Percentiles rank a stretch among this genome's conserved stretches.
These are phyloP conservation scores for Penicillium herquei DNA, from an alignment of 495 filamentous ascomycete genomes.

Conservation along the genomic window DNA sequence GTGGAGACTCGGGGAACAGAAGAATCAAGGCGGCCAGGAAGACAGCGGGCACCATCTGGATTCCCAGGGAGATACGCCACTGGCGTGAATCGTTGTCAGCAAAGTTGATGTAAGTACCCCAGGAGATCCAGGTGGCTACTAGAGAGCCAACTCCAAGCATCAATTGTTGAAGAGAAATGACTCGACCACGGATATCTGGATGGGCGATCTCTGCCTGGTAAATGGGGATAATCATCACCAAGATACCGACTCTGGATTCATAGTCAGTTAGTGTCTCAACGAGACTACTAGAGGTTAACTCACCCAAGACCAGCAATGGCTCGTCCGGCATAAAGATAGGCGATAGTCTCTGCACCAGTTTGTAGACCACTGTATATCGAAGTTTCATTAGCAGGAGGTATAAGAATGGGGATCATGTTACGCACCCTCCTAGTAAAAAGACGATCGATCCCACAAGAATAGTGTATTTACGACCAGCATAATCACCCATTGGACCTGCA, in stretches of 20 bases:
- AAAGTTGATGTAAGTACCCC: conserved; percentile 36
- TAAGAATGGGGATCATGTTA: neutral
- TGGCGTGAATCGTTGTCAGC: conserved; percentile 25
- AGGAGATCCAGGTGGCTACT: conserved; percentile 20
- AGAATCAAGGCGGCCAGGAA: conserved; percentile 58
- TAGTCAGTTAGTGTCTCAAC: neutral
- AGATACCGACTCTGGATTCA: conserved; percentile 48
- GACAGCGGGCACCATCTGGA: conserved; percentile 57
- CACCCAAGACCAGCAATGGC: conserved; percentile 21
- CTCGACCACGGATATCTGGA: conserved; percentile 19
- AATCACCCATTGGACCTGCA: conserved; percentile 9
- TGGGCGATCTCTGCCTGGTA: conserved; percentile 25
- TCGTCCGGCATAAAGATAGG: conserved; percentile 18
- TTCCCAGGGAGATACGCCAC: conserved; percentile 38
- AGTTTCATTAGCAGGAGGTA: neutral
- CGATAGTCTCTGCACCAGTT: conserved; percentile 4
- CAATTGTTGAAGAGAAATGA: conserved; percentile 22
- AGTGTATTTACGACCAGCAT: conserved; percentile 20
- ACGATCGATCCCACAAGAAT: conserved; percentile 26
- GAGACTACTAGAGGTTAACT: neutral
- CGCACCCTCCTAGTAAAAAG: conserved; percentile 22
- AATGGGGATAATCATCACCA: conserved; percentile 35
- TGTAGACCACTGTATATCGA: conserved; percentile 9
- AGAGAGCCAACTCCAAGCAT: conserved; percentile 22
- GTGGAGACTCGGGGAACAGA: conserved; percentile 50